Evolutionary conservation across 176 grass and related monocot species (phyloP).

Genomic region (Oryza coarctata): DNA sequence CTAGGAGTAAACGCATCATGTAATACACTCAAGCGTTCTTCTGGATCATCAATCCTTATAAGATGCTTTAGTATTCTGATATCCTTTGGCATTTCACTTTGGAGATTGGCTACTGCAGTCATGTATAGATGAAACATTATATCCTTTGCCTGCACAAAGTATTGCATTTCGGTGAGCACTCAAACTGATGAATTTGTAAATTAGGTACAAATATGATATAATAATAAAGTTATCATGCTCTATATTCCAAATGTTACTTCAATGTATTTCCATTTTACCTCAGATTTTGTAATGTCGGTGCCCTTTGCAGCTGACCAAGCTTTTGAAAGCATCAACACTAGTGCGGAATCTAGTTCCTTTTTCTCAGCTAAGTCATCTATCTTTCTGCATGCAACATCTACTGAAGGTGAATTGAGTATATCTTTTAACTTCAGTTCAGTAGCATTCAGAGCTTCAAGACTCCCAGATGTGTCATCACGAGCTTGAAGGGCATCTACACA

Average conservation of each 20-base stretch:
- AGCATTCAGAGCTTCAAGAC: constrained; percentile 60
- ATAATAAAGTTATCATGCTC: background rate
- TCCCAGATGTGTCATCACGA: constrained; percentile 67
- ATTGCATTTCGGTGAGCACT: constrained; percentile 13
- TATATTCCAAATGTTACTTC: constrained; percentile 5
- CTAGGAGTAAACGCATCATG: constrained; percentile 81
- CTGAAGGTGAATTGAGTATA: constrained; percentile 70
- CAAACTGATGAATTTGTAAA: background rate
- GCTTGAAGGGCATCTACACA: constrained; percentile 78
- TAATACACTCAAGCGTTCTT: constrained; percentile 57
- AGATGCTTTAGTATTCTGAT: constrained; percentile 88
- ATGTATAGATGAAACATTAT: constrained; percentile 83
- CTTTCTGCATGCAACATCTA: constrained; percentile 72
- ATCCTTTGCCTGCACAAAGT: constrained; percentile 57
- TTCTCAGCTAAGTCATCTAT: constrained; percentile 87
- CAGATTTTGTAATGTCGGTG: constrained; percentile 72
- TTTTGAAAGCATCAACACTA: constrained; percentile 76
- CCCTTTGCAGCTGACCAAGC: constrained; percentile 92
- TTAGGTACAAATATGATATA: background rate
- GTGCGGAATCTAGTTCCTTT: constrained; percentile 75
- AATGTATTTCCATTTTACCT: constrained; percentile 42
- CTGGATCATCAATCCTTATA: constrained; percentile 69
- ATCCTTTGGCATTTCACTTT: constrained; percentile 85
- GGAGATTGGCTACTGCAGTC: constrained; percentile 72
- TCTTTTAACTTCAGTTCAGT: constrained; percentile 81